Base-by-base conservation (phyloP, 192 early-diverging fungal genomes). In the Entomortierella chlamydospora region DNA sequence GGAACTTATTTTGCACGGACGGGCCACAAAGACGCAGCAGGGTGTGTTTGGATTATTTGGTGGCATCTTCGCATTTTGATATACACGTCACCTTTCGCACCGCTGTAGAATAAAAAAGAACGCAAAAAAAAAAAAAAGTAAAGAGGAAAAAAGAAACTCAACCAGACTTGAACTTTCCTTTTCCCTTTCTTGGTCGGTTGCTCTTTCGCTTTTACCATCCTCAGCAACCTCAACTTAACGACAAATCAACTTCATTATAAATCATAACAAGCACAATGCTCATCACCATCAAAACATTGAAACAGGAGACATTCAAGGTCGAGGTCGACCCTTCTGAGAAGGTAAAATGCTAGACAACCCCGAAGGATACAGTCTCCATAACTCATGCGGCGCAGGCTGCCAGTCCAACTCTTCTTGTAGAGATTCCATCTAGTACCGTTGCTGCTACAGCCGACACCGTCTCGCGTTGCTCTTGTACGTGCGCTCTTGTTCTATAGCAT, bases 221-320 rank as follows among this genome's bases (percentile, higher is more conserved):
- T 23, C 37, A 55, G 18, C 60, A 30, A 52, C 68, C 33, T 29
- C 55, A 18, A 56, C 1, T 39, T 18, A 57, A 37, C 39, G 25
- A 56, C 52, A 66, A 53, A 25, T 30, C 42, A 90, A 92, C 95
- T 88, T 92, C 69, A 82, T 97, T 65, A 95, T 93, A 25, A 69
- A 96, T 71, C 97, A 97, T 81, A 98, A 47, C 20, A 33, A 47
- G 10, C 42, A 61, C 67, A 55, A 91, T 93, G 96, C 88, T 92
- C 71, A 82, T 98, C 66, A 95, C 93, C 22, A 69, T 98, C 73
- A 98, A 98, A 82, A 98, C 94, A 28, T 88, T 98, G 52, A 90
- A 94, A 73, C 94, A 98, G 72, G 90, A 95, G 84, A 78, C 84
- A 59, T 94, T 96, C 82, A 80, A 85, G 45, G 73, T 97, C 64